These are phyloP conservation scores for Psilocybe cyanescens DNA, from an alignment of 768 basidiomycete species.

Conservation along the genomic window DNA sequence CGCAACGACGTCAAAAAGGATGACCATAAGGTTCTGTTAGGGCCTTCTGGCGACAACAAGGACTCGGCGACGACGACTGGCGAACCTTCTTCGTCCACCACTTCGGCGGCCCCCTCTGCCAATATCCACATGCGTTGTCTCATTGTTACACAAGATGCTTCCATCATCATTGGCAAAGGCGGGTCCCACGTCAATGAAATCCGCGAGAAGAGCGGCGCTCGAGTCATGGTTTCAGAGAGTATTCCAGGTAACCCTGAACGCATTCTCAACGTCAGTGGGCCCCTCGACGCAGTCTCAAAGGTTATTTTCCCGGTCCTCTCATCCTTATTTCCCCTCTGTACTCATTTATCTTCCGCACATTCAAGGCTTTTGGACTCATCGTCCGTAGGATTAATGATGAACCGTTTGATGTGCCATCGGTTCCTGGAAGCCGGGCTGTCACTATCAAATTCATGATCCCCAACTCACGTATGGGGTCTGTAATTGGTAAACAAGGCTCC, in stretches of 20 bases:
- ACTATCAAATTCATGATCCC: slow-evolving; percentile 99
- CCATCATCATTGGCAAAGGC: slow-evolving; percentile 96
- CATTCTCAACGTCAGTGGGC: slow-evolving; percentile 94
- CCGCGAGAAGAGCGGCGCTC: slow-evolving; percentile 94
- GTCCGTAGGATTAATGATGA: slow-evolving; percentile 99
- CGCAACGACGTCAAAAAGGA: slow-evolving; percentile 49
- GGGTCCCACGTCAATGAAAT: slow-evolving; percentile 99
- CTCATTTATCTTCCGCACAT: slow-evolving; percentile 4
- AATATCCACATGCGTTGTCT: slow-evolving; percentile 97
- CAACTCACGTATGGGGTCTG: slow-evolving; percentile 98
- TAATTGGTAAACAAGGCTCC: slow-evolving; percentile 95
- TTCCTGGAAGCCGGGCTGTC: slow-evolving; percentile 96
- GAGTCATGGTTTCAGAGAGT: slow-evolving; percentile 97
- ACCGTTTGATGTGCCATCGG: slow-evolving; percentile 96
- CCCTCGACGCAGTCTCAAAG: slow-evolving; percentile 98
- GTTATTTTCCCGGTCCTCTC: slow-evolving; percentile 43
- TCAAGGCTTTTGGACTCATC: slow-evolving; percentile 95
- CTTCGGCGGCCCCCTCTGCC: slow-evolving; percentile 59
- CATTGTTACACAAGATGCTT: slow-evolving; percentile 99
- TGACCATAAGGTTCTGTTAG: slow-evolving; percentile 32
- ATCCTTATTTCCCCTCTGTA: slow-evolving; percentile 5
- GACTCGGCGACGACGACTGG: slow-evolving; percentile 52
- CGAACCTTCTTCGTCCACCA: slow-evolving; percentile 48
- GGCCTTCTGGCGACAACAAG: slow-evolving; percentile 33
- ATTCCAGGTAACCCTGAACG: slow-evolving; percentile 99